Percentiles rank a stretch among this genome's conserved stretches.
These are phyloP conservation scores for Asterophora lycoperdoides DNA, from an alignment of 768 basidiomycete genomes.

Conservation along the genomic window DNA sequence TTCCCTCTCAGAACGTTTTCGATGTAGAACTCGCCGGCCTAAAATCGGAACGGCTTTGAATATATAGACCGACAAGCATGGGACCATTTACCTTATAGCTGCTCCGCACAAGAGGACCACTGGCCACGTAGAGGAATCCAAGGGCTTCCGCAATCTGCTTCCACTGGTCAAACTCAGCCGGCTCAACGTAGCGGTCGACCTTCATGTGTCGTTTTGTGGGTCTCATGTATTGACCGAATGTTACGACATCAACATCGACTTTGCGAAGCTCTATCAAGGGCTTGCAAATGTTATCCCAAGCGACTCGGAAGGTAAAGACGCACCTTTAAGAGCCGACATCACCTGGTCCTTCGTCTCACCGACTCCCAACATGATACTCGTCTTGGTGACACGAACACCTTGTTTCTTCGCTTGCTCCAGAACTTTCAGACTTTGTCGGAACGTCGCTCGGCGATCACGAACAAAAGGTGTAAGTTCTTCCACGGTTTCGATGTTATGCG, in stretches of 20 bases:
- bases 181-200: slow-evolving; percentile 93
- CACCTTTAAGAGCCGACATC: slow-evolving; percentile 77
- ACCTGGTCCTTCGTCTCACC: slow-evolving; percentile 87
- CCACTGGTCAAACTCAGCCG: slow-evolving; percentile 91
- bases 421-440: slow-evolving; percentile 78
- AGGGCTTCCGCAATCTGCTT: slow-evolving; percentile 84
- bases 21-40: slow-evolving; percentile 97
- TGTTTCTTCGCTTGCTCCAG: slow-evolving; percentile 79
- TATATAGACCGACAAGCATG: not conserved
- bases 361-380: slow-evolving; percentile 97
- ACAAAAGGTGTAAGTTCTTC: slow-evolving; percentile 93
- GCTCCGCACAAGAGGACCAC: slow-evolving; percentile 92
- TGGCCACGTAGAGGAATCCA: slow-evolving; percentile 97
- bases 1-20: slow-evolving; percentile 81
- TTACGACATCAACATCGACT: slow-evolving; percentile 91
- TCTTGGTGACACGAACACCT: slow-evolving; percentile 90
- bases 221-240: slow-evolving; percentile 99
- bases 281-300: slow-evolving; percentile 6
- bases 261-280: slow-evolving; percentile 73
- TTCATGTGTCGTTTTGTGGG: slow-evolving; percentile 99
- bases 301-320: slow-evolving; percentile 14
- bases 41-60: not conserved
- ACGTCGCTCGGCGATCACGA: slow-evolving; percentile 90
- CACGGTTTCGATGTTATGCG: slow-evolving; percentile 97
- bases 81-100: slow-evolving; percentile 81